Conservation (phyloP, 1,139 yeast genomes). For the Hansenula lynferdii region DNA sequence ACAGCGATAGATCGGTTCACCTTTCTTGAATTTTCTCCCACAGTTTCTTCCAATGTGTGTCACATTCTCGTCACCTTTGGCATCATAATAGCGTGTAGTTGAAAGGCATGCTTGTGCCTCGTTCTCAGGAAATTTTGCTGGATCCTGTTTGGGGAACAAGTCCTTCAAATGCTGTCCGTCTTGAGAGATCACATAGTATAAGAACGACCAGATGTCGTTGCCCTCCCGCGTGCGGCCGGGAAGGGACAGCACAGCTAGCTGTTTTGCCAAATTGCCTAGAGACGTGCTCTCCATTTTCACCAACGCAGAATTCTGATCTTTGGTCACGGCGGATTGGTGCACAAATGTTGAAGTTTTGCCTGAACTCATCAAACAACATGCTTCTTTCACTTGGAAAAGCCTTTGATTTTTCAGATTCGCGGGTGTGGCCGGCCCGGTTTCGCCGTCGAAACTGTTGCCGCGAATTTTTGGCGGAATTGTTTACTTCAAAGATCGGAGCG, state of each 20-base stretch:
- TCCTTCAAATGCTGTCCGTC: background rate
- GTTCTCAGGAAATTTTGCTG: background rate
- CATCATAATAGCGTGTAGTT: background rate
- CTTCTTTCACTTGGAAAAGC: no score
- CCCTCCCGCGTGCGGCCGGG: background rate
- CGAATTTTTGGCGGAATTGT: no score
- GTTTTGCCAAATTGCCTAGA: background rate
- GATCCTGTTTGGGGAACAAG: background rate
- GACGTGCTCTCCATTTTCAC: no score
- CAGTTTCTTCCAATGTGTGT: constrained; percentile 52
- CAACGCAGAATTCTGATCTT: no score
- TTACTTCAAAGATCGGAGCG: no score
- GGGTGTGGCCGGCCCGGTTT: no score
- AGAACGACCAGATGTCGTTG: background rate
- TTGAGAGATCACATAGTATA: background rate
- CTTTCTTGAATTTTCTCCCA: constrained; percentile 52
- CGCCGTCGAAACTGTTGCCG: no score
- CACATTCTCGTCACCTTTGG: background rate
- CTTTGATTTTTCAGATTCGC: no score
- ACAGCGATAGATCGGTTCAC: constrained; percentile 67
- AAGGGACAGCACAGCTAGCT: background rate
- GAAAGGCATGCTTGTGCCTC: background rate
- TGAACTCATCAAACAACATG: no score
- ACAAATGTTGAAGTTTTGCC: no score
- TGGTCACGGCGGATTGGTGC: no score